These are phyloP conservation scores for Globisporangium nagaii DNA, from an alignment of 352 stramenopile species.

Conservation along the genomic window DNA sequence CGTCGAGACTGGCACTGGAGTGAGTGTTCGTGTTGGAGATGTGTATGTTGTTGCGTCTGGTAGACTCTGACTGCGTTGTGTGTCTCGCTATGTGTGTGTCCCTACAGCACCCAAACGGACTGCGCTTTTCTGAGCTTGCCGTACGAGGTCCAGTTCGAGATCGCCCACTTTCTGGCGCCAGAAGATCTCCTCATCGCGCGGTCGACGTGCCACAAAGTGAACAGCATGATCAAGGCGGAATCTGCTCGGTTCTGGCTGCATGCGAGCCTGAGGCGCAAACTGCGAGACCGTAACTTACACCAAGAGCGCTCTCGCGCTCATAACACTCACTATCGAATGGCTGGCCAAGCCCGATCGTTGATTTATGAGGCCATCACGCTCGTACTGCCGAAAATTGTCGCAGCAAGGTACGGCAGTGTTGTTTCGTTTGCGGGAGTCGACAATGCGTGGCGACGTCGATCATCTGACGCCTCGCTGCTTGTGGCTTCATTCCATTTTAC, in stretches of 20 bases:
- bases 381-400: constrained; percentile 72
- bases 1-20: constrained; percentile 35
- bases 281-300: constrained; percentile 40
- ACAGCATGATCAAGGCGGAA: constrained; percentile 79
- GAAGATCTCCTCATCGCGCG: constrained; percentile 75
- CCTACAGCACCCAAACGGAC: constrained; percentile 63
- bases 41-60: background rate
- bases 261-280: constrained; percentile 65
- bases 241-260: constrained; percentile 83
- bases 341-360: constrained; percentile 52
- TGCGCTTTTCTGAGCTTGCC: constrained; percentile 63
- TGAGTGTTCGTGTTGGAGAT: constrained; percentile 19
- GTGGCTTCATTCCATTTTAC: constrained; percentile 1
- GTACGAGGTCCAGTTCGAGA: constrained; percentile 79
- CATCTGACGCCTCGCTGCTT: background rate
- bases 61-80: background rate
- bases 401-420: constrained; percentile 21
- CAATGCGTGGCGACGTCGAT: background rate
- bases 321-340: constrained; percentile 38
- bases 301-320: constrained; percentile 45
- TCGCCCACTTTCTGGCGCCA: constrained; percentile 62
- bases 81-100: constrained; percentile 4
- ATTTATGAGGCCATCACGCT: constrained; percentile 78
- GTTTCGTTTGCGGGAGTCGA: background rate
- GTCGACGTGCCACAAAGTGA: constrained; percentile 74